phyloP scores from a whole-genome alignment of 1,284 basidiomycete genomes.

The Polyporus tsugae region DNA sequence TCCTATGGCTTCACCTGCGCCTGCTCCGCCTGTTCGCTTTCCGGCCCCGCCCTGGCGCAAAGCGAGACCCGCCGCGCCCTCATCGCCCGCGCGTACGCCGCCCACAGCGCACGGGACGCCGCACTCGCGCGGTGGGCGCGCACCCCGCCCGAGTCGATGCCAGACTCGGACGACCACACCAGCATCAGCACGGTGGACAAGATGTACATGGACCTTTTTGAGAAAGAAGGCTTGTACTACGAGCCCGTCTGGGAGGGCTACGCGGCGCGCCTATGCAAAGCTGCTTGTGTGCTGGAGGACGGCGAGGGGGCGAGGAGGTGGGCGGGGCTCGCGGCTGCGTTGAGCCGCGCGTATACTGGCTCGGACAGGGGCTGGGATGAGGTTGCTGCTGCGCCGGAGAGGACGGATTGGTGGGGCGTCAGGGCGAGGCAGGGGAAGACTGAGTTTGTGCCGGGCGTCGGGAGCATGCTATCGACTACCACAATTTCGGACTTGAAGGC shows the following conservation, averaged over 20 bases:
- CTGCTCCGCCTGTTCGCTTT: constrained; percentile 30
- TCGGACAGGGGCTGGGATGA: constrained; percentile 28
- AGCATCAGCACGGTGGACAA: constrained; percentile 19
- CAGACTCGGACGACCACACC: constrained; percentile 10
- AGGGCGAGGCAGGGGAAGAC: not conserved
- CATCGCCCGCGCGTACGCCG: constrained; percentile 26
- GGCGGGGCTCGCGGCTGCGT: constrained; percentile 24
- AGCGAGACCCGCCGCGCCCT: constrained; percentile 30
- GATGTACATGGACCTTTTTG: constrained; percentile 25
- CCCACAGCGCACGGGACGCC: constrained; percentile 17
- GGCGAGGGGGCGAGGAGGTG: constrained; percentile 23
- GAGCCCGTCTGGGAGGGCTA: constrained; percentile 28
- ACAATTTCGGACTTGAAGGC: no score
- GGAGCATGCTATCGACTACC: no score
- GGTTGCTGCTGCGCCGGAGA: constrained; percentile 28
- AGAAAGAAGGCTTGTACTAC: constrained; percentile 26
- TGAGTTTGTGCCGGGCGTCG: not conserved
- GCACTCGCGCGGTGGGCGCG: constrained; percentile 24
- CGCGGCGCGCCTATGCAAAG: constrained; percentile 27
- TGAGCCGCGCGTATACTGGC: constrained; percentile 25
- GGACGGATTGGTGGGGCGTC: constrained; percentile 31
- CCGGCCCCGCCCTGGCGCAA: constrained; percentile 12
- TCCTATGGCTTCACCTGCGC: constrained; percentile 32
- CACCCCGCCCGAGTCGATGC: constrained; percentile 8
- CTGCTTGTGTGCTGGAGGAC: constrained; percentile 32